These are phyloP conservation scores for Fusarium mangiferae DNA, from an alignment of 2,329 filamentous ascomycete genomes.

Conservation along the genomic window DNA sequence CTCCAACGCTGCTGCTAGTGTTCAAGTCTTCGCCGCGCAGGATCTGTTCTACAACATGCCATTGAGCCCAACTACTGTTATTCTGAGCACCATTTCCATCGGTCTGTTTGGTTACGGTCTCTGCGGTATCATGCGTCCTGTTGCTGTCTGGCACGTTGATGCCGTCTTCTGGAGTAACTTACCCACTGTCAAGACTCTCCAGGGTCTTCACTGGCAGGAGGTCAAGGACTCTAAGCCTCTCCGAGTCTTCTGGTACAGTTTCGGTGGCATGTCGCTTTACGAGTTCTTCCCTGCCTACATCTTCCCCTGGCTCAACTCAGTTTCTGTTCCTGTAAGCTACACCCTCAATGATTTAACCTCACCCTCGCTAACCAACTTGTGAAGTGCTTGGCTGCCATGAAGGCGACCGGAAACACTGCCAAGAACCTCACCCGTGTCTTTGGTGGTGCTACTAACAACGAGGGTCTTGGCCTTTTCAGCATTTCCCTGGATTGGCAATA, in stretches of 20 bases:
- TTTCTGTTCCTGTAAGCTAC: constrained; percentile 57
- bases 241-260: constrained; percentile 63
- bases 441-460: constrained; percentile 62
- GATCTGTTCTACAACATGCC: constrained; percentile 63
- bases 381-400: constrained; percentile 61
- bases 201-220: constrained; percentile 64
- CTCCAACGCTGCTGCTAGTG: constrained; percentile 58
- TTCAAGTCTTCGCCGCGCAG: constrained; percentile 59
- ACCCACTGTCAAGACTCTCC: constrained; percentile 63
- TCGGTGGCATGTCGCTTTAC: constrained; percentile 59
- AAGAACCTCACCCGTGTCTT: constrained; percentile 59
- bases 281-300: constrained; percentile 67
- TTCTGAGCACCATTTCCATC: constrained; percentile 63
- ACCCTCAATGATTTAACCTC: rapidly evolving
- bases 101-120: constrained; percentile 66
- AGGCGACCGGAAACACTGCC: constrained; percentile 58
- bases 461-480: constrained; percentile 61
- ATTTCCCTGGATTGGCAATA: constrained; percentile 67
- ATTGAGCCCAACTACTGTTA: constrained; percentile 56
- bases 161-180: constrained; percentile 66
- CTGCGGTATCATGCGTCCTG: constrained; percentile 62
- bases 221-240: constrained; percentile 62
- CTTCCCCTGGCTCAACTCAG: constrained; percentile 64
- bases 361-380: neutral
- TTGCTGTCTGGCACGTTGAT: constrained; percentile 66